phyloP scores from a whole-genome alignment of 225 moss, liverwort and hornwort species.

The Polytrichum formosum region DNA sequence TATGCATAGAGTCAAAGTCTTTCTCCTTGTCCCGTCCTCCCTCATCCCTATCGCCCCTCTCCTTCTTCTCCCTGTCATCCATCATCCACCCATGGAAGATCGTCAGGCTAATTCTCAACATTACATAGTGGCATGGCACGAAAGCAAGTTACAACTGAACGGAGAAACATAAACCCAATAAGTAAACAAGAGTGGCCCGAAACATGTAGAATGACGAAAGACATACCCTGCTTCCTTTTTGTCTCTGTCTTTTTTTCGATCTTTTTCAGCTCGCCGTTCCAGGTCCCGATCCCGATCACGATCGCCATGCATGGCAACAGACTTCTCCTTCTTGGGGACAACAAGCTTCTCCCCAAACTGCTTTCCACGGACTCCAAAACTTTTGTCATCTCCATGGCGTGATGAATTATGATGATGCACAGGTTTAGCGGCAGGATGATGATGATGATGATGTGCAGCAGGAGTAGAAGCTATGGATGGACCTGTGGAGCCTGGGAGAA shows the following conservation, averaged over 20 bases:
- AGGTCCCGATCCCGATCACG: slow-evolving; percentile 50
- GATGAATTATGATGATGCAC: slow-evolving; percentile 37
- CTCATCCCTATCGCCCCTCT: slow-evolving; percentile 52
- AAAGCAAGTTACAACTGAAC: neutral
- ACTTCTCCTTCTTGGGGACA: slow-evolving; percentile 52
- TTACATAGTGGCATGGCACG: too few relatives aligned
- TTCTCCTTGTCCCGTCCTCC: slow-evolving; percentile 55
- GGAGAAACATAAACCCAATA: too few relatives aligned
- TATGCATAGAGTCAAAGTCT: slow-evolving; percentile 58
- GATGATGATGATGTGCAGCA: too few relatives aligned
- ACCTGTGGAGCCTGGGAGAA: slow-evolving; percentile 72
- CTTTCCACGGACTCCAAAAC: slow-evolving; percentile 17
- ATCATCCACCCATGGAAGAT: too few relatives aligned
- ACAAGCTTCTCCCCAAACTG: slow-evolving; percentile 28
- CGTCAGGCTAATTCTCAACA: too few relatives aligned
- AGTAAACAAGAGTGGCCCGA: too few relatives aligned
- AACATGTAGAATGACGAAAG: neutral
- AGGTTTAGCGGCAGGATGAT: slow-evolving; percentile 15
- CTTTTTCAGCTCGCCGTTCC: slow-evolving; percentile 44
- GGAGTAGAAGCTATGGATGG: slow-evolving; percentile 20
- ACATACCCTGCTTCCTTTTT: slow-evolving; percentile 35
- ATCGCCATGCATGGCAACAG: slow-evolving; percentile 28
- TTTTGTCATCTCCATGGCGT: slow-evolving; percentile 54
- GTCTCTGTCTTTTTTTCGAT: slow-evolving; percentile 41
- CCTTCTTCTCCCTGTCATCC: slow-evolving; percentile 41